Evolutionary conservation across 2,329 filamentous ascomycete genomes (phyloP), one percentile per base, ranked within the genome.

Genomic region (Beauveria australis): DNA sequence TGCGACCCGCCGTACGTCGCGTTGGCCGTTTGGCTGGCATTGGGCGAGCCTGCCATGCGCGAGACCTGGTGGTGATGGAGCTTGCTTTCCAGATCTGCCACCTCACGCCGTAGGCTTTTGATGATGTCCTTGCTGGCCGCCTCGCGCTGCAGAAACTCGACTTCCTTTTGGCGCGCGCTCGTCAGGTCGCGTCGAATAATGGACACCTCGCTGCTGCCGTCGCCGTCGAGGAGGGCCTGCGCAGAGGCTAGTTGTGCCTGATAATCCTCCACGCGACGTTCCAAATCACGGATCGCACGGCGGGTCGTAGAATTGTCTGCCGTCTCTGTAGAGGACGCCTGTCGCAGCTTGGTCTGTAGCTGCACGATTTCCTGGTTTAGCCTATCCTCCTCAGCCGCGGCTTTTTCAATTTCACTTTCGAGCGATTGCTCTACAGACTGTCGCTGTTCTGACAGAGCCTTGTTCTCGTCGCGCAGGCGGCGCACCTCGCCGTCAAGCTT

Each of bases 401-500:
- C 86, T 69, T 85, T 82, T 64, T 86, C 83, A 58, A 88, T 81
- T 69, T 90, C 87, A 14, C 81, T 76, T 59, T 88, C 82, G 2
- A 91, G 78, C 33, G 87, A 82, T 64, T 78, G 79, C 68, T 91
- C 87, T 3, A 89, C 73, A 1, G 78, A 74, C 46, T 81, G 75
- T 37, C 83, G 83, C 63, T 86, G 80, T 61, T 85, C 80, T 14
- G 76, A 62, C 43, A 89, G 73, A 1, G 76, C 70, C 60, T 77
- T 79, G 66, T 85, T 87, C 68, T 91, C 87, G 9, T 88, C 84
- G 56, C 78, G 83, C 18, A 89, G 74, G 14, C 85, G 79, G 47
- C 84, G 83, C 18, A 89, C 76, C 67, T 91, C 88, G 63, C 77
- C 81, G 64, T 91, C 88, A 19, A 89, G 78, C 67, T 85, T 87